phyloP scores from a whole-genome alignment of 2,329 filamentous ascomycete species.

The Ophiostoma pallidulum region DNA sequence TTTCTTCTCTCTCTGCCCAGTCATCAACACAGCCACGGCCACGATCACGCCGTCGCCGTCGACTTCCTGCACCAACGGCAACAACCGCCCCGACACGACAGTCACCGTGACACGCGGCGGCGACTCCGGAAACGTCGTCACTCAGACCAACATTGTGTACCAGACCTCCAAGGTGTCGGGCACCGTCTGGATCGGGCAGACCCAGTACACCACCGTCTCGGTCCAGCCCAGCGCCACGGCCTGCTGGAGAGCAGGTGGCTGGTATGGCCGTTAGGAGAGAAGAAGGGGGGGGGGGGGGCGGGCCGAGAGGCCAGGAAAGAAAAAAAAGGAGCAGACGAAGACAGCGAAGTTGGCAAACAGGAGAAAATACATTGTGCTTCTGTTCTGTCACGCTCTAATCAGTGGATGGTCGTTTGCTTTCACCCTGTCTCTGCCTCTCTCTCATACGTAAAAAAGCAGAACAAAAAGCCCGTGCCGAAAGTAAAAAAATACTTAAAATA shows the following conservation, averaged over 20 bases:
- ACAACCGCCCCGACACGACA: constrained; percentile 20
- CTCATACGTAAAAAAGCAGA: too few relatives aligned
- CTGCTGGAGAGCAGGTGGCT: constrained; percentile 29
- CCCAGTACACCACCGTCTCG: constrained; percentile 26
- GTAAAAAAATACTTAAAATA: too few relatives aligned
- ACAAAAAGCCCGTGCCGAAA: too few relatives aligned
- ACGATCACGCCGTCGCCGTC: constrained; percentile 24
- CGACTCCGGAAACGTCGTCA: constrained; percentile 22
- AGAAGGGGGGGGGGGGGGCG: neutral
- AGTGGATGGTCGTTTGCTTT: too few relatives aligned
- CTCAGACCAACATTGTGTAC: constrained; percentile 28
- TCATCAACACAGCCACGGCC: constrained; percentile 24
- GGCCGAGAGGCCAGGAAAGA: neutral
- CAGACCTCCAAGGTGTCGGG: constrained; percentile 25
- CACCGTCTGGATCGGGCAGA: constrained; percentile 28
- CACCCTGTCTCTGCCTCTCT: too few relatives aligned
- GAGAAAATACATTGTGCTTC: too few relatives aligned
- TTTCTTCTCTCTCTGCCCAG: too few relatives aligned
- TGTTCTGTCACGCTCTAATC: too few relatives aligned
- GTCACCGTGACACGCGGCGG: constrained; percentile 25
- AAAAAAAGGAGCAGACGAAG: neutral
- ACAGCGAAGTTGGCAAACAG: too few relatives aligned
- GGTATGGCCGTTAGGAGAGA: constrained; percentile 23
- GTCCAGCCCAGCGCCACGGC: constrained; percentile 27
- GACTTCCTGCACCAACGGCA: constrained; percentile 25